Conservation (phyloP, 1,284 basidiomycete species). For the Phlebopus sp. region DNA sequence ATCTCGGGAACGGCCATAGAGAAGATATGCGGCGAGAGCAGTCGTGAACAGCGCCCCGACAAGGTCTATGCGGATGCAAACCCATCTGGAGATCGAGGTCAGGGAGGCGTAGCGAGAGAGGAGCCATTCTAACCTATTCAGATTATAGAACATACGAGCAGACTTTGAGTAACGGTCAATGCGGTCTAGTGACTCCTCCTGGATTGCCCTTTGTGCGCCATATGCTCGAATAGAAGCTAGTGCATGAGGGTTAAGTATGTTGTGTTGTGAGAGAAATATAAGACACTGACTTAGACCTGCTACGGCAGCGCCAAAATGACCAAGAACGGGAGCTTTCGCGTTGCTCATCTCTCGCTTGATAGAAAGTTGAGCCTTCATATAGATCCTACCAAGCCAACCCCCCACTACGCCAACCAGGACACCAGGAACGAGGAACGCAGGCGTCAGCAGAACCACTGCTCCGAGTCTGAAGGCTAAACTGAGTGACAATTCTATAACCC, state of each 20-base stretch:
- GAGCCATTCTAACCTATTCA: slow-evolving; percentile 39
- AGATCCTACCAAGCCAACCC: slow-evolving; percentile 43
- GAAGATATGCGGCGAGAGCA: slow-evolving; percentile 47
- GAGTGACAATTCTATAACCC: slow-evolving; percentile 24
- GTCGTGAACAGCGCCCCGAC: slow-evolving; percentile 52
- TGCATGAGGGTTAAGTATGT: background rate
- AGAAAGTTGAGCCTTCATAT: slow-evolving; percentile 42
- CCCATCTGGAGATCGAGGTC: slow-evolving; percentile 39
- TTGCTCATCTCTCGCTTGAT: slow-evolving; percentile 48
- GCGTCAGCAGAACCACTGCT: slow-evolving; percentile 44
- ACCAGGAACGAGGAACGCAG: slow-evolving; percentile 36
- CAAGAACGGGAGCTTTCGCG: slow-evolving; percentile 41
- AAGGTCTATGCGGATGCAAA: slow-evolving; percentile 50
- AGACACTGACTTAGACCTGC: slow-evolving; percentile 53
- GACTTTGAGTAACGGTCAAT: slow-evolving; percentile 50
- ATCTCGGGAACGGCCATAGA: slow-evolving; percentile 34
- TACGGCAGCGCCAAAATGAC: slow-evolving; percentile 42
- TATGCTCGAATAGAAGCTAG: slow-evolving; percentile 63
- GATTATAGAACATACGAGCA: slow-evolving; percentile 48
- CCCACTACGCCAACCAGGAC: slow-evolving; percentile 41
- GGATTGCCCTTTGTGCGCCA: slow-evolving; percentile 51
- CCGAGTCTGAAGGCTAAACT: slow-evolving; percentile 39
- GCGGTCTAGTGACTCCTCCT: slow-evolving; percentile 40
- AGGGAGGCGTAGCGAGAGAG: background rate
- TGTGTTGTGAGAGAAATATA: background rate